These are phyloP conservation scores for Spergularia marina DNA, from an alignment of 148 eudicot species.

Conservation along the genomic window DNA sequence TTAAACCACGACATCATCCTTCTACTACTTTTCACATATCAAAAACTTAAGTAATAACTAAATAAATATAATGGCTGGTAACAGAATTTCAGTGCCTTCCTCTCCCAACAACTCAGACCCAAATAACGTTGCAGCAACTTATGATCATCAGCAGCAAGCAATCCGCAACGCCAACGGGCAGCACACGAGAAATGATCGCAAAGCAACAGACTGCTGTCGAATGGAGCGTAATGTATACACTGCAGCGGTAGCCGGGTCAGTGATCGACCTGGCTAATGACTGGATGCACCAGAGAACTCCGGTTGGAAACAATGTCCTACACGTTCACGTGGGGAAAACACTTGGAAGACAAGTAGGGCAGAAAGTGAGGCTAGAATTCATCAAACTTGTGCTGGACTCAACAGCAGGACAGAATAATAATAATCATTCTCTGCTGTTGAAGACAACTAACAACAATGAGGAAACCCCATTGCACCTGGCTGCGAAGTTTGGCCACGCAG, in stretches of 20 bases:
- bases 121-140: neutral
- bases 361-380: neutral
- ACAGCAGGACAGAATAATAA: neutral
- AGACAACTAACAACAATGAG: neutral
- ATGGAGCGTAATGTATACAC: conserved; percentile 8
- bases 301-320: conserved; percentile 6
- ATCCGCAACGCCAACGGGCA: neutral
- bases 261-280: neutral
- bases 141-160: neutral
- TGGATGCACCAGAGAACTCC: conserved; percentile 16
- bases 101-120: too few species aligned
- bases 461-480: conserved; percentile 18
- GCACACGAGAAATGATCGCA: too few species aligned
- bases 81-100: too few species aligned
- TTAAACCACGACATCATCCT: too few species aligned
- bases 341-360: neutral
- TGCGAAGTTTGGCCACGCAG: conserved; percentile 11
- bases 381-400: neutral
- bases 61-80: too few species aligned
- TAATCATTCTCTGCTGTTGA: neutral
- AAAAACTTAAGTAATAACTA: too few species aligned
- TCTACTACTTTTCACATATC: too few species aligned
- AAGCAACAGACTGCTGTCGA: neutral
- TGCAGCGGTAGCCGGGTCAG: conserved; percentile 4
- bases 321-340: conserved; percentile 12